Base-by-base conservation (phyloP, 2,329 filamentous ascomycete genomes). In the Phyllosticta citriasiana region DNA sequence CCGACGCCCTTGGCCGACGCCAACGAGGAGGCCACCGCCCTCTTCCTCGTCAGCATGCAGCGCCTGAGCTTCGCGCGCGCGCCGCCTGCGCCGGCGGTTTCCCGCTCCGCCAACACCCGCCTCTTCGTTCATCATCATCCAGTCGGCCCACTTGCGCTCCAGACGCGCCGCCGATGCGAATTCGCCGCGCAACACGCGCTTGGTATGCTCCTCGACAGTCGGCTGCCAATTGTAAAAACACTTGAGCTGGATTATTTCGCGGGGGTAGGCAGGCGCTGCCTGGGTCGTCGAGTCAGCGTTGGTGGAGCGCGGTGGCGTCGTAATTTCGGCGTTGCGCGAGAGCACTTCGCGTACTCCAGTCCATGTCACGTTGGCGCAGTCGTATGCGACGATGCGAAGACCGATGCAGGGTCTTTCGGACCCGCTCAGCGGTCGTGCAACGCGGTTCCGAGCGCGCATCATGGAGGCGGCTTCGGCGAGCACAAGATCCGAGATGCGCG, bases 211-310 rank as follows among this genome's bases (percentile, higher is more conserved):
- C 66, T 97, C 88, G 4, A 97, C 91, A 0, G 91, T 97, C 76
- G 90, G 89, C 75, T 97, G 93, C 84, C 90, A 97, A 52, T 88
- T 91, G 72, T 96, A 96, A 77, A 93, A 97, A 74, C 91, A 96
- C 74, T 96, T 97, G 53, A 97, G 81, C 5, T 85, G 80, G 63
- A 97, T 91, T 62, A 95, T 84, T 70, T 96, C 87, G 0, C 84
- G 83, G 0, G 91, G 89, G 67, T 87, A 92, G 0, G 82, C 82
- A 9, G 80, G 69, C 0, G 68, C 66, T 27, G 67, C 67, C 1
- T 71, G 73, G 4, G 63, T 66, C 8, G 72, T 59, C 2, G 66
- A 24, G 26, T 16, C 63, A 1, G 71, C 73, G 4, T 63, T 66
- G 7, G 72, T 58, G 4, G 66, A 24, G 22, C 62, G 51, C 53